Evolutionary conservation across 23 red algal genomes (phyloP).

Genomic region (Porphyridium purpureum): DNA sequence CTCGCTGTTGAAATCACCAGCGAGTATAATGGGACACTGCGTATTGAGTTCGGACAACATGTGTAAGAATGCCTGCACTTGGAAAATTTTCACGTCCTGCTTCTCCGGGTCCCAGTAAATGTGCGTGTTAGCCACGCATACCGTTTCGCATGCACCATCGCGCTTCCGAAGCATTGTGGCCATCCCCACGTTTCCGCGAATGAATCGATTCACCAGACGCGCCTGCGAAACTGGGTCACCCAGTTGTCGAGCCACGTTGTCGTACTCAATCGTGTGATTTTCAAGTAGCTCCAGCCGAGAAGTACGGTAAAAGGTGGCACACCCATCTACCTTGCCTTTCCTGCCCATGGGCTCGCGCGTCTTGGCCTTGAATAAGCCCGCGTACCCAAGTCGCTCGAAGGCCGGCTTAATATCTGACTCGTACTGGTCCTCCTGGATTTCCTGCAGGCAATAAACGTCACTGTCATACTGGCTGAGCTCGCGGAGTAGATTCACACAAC

Average conservation of each 20-base stretch:
- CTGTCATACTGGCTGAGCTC: slow-evolving; percentile 61
- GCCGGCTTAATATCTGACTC: slow-evolving; percentile 88
- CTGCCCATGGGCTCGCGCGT: slow-evolving; percentile 80
- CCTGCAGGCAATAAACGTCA: slow-evolving; percentile 90
- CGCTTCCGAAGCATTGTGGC: slow-evolving; percentile 41
- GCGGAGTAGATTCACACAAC: slow-evolving; percentile 69
- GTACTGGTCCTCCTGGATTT: slow-evolving; percentile 93
- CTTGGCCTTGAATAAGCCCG: slow-evolving; percentile 77
- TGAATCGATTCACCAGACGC: slow-evolving; percentile 52
- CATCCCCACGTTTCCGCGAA: slow-evolving; percentile 76
- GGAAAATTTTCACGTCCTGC: slow-evolving; percentile 93
- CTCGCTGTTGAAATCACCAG: slow-evolving; percentile 77
- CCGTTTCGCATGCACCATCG: slow-evolving; percentile 34
- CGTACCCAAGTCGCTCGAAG: slow-evolving; percentile 61
- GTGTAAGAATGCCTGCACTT: slow-evolving; percentile 78
- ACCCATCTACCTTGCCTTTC: slow-evolving; percentile 91
- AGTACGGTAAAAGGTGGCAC: slow-evolving; percentile 83
- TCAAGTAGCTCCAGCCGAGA: slow-evolving; percentile 48
- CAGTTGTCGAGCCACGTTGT: slow-evolving; percentile 32
- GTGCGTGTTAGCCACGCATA: slow-evolving; percentile 87
- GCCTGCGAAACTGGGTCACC: slow-evolving; percentile 22
- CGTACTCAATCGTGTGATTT: slow-evolving; percentile 63
- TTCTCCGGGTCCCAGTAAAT: slow-evolving; percentile 93
- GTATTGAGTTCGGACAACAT: slow-evolving; percentile 4
- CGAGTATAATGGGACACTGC: slow-evolving; percentile 56